Evolutionary conservation across 2,329 filamentous ascomycete genomes (phyloP).

Genomic region (Colletotrichum noveboracense): DNA sequence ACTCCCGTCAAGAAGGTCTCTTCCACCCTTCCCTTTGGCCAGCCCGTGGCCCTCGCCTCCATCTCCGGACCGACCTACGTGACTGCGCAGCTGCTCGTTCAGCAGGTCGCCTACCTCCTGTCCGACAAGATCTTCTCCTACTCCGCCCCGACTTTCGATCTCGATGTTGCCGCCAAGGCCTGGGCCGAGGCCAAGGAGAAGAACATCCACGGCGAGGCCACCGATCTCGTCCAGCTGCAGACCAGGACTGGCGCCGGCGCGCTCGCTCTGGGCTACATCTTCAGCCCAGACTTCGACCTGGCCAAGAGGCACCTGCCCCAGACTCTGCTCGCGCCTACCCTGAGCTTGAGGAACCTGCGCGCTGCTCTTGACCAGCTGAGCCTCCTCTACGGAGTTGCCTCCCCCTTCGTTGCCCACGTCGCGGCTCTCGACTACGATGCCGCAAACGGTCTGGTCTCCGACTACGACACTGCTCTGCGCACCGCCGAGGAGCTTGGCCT

Average conservation of each 20-base stretch:
- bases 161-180: slow-evolving; percentile 80
- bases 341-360: slow-evolving; percentile 80
- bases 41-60: slow-evolving; percentile 57
- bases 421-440: slow-evolving; percentile 86
- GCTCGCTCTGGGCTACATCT: slow-evolving; percentile 94
- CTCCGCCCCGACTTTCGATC: slow-evolving; percentile 90
- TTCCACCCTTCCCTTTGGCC: slow-evolving; percentile 62
- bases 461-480: slow-evolving; percentile 82
- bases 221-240: slow-evolving; percentile 80
- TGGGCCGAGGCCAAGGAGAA: slow-evolving; percentile 75
- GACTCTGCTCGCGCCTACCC: slow-evolving; percentile 85
- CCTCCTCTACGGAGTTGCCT: slow-evolving; percentile 88
- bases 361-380: slow-evolving; percentile 90
- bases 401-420: slow-evolving; percentile 90
- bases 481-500: slow-evolving; percentile 90
- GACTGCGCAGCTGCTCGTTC: slow-evolving; percentile 90
- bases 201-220: slow-evolving; percentile 84
- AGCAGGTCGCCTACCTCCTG: slow-evolving; percentile 93
- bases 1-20: slow-evolving; percentile 47
- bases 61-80: slow-evolving; percentile 91
- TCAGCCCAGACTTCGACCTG: slow-evolving; percentile 95
- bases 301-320: slow-evolving; percentile 91
- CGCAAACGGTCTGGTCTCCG: slow-evolving; percentile 75
- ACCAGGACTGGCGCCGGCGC: slow-evolving; percentile 88
- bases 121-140: slow-evolving; percentile 98